Percentiles rank a stretch among this genome's conserved stretches.
phyloP scores from a whole-genome alignment of 495 filamentous ascomycete species.

The Rhizodiscina lignyota region DNA sequence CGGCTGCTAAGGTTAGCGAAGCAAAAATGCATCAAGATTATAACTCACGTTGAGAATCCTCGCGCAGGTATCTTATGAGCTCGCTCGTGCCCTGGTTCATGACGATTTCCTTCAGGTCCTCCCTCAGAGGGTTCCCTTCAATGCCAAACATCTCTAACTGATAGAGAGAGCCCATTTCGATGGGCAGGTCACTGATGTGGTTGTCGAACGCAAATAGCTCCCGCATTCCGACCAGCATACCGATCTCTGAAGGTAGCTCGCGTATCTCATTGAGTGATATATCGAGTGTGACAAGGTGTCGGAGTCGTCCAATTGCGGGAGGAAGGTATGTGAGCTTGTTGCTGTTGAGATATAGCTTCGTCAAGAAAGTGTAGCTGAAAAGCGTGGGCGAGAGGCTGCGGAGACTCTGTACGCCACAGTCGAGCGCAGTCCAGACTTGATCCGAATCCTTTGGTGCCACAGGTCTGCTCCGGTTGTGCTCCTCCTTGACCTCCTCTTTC shows the following conservation, averaged over 20 bases:
- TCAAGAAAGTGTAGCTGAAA: constrained; percentile 75
- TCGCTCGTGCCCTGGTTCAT: constrained; percentile 74
- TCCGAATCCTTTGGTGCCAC: constrained; percentile 35
- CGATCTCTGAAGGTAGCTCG: constrained; percentile 77
- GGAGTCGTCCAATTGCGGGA: constrained; percentile 58
- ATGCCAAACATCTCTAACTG: constrained; percentile 78
- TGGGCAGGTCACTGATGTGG: constrained; percentile 60
- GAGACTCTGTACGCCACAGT: constrained; percentile 86
- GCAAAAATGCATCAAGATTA: not conserved
- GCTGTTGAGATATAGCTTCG: constrained; percentile 76
- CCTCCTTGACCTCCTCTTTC: constrained; percentile 42
- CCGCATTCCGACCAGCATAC: constrained; percentile 82
- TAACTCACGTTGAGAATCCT: constrained; percentile 62
- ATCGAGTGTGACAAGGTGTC: constrained; percentile 65
- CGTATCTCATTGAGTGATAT: constrained; percentile 72
- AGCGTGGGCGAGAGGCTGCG: constrained; percentile 60
- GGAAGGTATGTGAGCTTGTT: constrained; percentile 74
- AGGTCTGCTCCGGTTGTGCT: constrained; percentile 40
- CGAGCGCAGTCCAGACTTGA: constrained; percentile 79
- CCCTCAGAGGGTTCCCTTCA: constrained; percentile 74
- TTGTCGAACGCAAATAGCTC: constrained; percentile 79
- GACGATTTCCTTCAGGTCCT: constrained; percentile 54
- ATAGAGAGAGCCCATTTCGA: constrained; percentile 74
- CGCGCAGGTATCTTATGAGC: constrained; percentile 64
- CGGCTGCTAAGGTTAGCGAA: not conserved